Percentiles rank a stretch among this genome's conserved stretches.
Evolutionary conservation across 495 filamentous ascomycete genomes (phyloP).

Genomic region (Penicillium argentinense): DNA sequence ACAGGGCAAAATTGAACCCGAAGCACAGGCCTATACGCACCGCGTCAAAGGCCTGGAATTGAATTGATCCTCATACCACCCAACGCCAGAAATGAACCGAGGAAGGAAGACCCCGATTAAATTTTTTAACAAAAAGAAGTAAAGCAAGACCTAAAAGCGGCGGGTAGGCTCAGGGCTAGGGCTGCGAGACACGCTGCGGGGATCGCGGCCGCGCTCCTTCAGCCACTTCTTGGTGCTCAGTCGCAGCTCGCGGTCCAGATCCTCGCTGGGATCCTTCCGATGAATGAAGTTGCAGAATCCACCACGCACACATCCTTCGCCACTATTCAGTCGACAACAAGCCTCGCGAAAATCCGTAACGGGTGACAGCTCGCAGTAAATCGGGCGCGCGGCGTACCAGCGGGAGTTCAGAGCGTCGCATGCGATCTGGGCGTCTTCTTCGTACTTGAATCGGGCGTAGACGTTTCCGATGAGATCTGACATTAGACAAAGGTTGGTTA

Average conservation of each 20-base stretch:
- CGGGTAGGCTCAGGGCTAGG: slow-evolving; percentile 76
- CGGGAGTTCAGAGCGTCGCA: slow-evolving; percentile 92
- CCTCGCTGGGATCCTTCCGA: slow-evolving; percentile 84
- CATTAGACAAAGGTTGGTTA: slow-evolving; percentile 16
- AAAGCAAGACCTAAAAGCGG: slow-evolving; percentile 30
- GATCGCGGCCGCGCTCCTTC: slow-evolving; percentile 79
- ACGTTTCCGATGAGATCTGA: slow-evolving; percentile 96
- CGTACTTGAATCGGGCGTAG: slow-evolving; percentile 99
- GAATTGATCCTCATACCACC: no score
- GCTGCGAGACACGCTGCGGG: slow-evolving; percentile 72
- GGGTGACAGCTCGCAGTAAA: slow-evolving; percentile 95
- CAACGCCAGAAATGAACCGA: background rate
- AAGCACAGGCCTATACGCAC: no score
- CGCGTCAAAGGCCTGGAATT: no score
- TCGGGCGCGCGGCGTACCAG: slow-evolving; percentile 96
- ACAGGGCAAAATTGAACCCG: no score
- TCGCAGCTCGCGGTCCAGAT: slow-evolving; percentile 85
- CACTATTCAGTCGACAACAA: slow-evolving; percentile 90
- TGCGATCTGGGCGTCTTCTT: slow-evolving; percentile 89
- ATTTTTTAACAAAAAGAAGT: no score
- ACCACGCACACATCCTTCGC: slow-evolving; percentile 92
- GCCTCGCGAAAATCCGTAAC: slow-evolving; percentile 99
- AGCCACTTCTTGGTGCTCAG: slow-evolving; percentile 95
- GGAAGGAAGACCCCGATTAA: background rate
- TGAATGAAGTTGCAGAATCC: slow-evolving; percentile 99